Evolutionary conservation across 805 yeast genomes (phyloP).

Genomic region (Kazachstania martiniae): DNA sequence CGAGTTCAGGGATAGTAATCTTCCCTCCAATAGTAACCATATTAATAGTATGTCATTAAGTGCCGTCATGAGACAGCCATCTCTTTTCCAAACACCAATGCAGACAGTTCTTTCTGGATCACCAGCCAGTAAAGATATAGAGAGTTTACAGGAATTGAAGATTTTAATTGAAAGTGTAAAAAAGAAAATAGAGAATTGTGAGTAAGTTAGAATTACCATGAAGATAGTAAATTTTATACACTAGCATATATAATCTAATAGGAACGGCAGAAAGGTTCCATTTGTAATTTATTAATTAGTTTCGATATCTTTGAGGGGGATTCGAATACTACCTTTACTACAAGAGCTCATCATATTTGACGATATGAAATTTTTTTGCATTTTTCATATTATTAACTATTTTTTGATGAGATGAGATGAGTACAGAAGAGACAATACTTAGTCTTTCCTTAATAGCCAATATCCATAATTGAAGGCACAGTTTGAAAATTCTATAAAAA

Average conservation of each 20-base stretch:
- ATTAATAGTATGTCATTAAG: too few species aligned
- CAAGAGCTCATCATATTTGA: background rate
- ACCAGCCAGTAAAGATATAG: background rate
- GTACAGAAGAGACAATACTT: background rate
- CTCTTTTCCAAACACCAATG: slow-evolving; percentile 14
- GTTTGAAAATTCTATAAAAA: slow-evolving; percentile 3
- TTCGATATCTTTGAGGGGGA: too few species aligned
- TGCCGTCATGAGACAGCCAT: slow-evolving; percentile 8
- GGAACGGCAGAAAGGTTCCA: too few species aligned
- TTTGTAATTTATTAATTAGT: background rate
- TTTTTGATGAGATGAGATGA: slow-evolving; percentile 4
- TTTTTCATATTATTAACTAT: background rate
- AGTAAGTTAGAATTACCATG: too few species aligned
- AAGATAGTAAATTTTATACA: too few species aligned
- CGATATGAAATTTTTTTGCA: too few species aligned
- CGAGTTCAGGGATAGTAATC: too few species aligned
- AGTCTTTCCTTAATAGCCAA: too few species aligned
- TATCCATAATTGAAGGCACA: too few species aligned
- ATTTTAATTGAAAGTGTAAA: slow-evolving; percentile 21
- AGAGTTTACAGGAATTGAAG: slow-evolving; percentile 14
- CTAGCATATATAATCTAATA: too few species aligned
- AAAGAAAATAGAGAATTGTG: slow-evolving; percentile 10
- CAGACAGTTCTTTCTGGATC: slow-evolving; percentile 5
- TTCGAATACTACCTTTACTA: too few species aligned
- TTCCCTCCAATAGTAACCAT: too few species aligned